These are phyloP conservation scores for Gracilariopsis chorda DNA, from an alignment of 23 red algal genomes.

Conservation along the genomic window DNA sequence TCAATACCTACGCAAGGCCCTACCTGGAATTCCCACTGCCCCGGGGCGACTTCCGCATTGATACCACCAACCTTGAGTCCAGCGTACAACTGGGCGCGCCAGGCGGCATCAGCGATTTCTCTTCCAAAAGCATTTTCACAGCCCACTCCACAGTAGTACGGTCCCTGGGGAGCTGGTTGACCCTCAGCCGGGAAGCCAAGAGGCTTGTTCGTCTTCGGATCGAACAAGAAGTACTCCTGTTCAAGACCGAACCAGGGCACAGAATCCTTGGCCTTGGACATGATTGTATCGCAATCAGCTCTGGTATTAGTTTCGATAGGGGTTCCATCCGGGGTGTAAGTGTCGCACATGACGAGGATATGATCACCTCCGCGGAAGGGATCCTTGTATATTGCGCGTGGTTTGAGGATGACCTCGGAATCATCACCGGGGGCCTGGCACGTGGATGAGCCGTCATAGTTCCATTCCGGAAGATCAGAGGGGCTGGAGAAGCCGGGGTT, in stretches of 20 bases:
- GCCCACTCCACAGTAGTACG: constrained; percentile 98
- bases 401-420: constrained; percentile 95
- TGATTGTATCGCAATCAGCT: constrained; percentile 63
- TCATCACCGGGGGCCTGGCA: constrained; percentile 89
- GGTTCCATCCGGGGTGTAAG: constrained; percentile 79
- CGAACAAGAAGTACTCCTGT: constrained; percentile 97
- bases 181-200: constrained; percentile 91
- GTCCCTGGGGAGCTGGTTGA: constrained; percentile 85
- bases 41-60: constrained; percentile 90
- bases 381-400: constrained; percentile 78
- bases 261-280: constrained; percentile 78
- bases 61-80: constrained; percentile 88
- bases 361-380: constrained; percentile 91
- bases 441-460: constrained; percentile 95
- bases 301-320: constrained; percentile 79
- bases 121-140: constrained; percentile 81
- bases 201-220: constrained; percentile 67
- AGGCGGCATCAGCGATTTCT: constrained; percentile 79
- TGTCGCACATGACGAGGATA: constrained; percentile 98
- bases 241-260: constrained; percentile 97
- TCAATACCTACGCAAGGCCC: constrained; percentile 93
- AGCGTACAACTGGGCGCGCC: constrained; percentile 90
- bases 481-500: constrained; percentile 13
- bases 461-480: constrained; percentile 79
- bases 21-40: constrained; percentile 96